Conservation (phyloP, 2,329 filamentous ascomycete species). For the Cladorrhinum sp. region DNA sequence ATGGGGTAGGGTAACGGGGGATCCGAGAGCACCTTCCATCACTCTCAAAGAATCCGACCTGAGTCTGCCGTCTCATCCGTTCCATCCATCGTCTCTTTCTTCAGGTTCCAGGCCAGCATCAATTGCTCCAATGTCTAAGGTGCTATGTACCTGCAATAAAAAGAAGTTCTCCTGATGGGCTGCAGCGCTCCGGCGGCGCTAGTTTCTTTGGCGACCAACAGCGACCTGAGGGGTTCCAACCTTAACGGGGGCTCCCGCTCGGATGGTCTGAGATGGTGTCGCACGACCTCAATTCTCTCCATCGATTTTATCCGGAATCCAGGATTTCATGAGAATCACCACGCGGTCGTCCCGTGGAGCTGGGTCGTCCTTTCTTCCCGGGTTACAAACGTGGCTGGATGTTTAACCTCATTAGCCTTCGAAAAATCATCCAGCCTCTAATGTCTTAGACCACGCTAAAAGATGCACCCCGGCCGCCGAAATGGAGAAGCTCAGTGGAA, state of each 20-base stretch:
- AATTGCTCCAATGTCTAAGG: neutral
- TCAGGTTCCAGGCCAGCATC: neutral
- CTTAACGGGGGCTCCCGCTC: conserved; percentile 7
- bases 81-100: neutral
- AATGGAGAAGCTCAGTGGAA: neutral
- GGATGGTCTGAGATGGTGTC: conserved; percentile 14
- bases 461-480: neutral
- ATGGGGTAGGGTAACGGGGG: neutral
- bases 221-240: neutral
- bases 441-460: neutral
- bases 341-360: neutral
- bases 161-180: conserved; percentile 14
- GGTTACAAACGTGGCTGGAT: neutral
- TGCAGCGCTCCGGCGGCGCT: conserved; percentile 12
- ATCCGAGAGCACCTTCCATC: neutral
- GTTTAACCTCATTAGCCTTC: neutral
- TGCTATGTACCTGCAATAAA: neutral
- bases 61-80: neutral
- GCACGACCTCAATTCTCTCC: neutral
- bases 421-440: neutral
- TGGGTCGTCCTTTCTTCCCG: neutral
- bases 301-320: neutral
- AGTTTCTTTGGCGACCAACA: conserved; percentile 7
- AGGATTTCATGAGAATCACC: neutral
- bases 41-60: too few species aligned